Base-by-base conservation (phyloP, 495 filamentous ascomycete species). In the Talaromyces adpressus region DNA sequence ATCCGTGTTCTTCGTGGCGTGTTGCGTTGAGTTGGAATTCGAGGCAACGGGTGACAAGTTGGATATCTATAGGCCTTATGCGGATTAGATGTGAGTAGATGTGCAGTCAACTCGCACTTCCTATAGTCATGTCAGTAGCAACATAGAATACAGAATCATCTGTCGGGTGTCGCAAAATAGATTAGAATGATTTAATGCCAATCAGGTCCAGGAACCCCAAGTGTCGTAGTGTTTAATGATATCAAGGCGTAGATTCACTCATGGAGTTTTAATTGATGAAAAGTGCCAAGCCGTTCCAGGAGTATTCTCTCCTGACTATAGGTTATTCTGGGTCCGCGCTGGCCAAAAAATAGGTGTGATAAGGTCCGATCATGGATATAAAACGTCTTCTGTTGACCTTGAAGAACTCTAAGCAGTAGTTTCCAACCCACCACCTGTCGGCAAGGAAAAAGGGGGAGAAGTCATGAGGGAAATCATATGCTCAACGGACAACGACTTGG, bases 1-100 rank as follows among this genome's bases (percentile, higher is more conserved):
- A 2, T 83, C 73, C 66, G 84, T 91, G 8, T 92, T 79, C 66
- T 92, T 90, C 71, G 77, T 91, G 6, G 89, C 86, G 9, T 81
- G 82, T 20, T 87, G 85, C 1, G 75, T 84, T 59, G 72, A 79
- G 63, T 59, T 87, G 39, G 72, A 79, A 34, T 82, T 83, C 63
- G 69, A 72, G 53, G 78, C 81, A 3, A 70, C 79, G 29, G 60
- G 60, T 52, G 69, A 72, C 47, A 84, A 77, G 1, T 64, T 89
- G 75, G 77, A 84, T 58, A 70, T 84, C 22, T 84, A 85, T 68
- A 78, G 79, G 67, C 81, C 85, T 14, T 85, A 78, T 73, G 79
- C 77, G 14, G 82, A 84, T 83, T 18, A 73, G 60, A n/a, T 62
- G 63, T 60, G 29, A 57, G 60, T 60, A 51, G 1, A 12, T 27